A percentile compares a stretch with the other conserved stretches of the same genome.
These are phyloP conservation scores for Solanum virginianum DNA, from an alignment of 257 asterid genomes.

Conservation along the genomic window DNA sequence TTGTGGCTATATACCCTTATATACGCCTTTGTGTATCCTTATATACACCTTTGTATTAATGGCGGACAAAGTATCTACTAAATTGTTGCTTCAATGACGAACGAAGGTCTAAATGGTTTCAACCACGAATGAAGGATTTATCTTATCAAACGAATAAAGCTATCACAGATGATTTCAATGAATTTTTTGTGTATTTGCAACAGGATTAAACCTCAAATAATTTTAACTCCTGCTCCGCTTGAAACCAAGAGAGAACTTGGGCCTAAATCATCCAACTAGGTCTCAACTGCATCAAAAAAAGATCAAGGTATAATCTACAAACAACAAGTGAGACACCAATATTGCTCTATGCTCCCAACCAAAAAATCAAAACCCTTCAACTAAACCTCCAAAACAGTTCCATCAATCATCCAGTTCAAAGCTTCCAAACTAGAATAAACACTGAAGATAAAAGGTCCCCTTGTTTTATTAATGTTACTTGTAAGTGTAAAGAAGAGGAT, in stretches of 20 bases:
- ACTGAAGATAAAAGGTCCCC: background rate
- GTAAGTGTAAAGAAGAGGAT: background rate
- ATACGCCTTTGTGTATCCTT: background rate
- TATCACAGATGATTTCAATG: background rate
- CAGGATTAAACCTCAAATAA: background rate
- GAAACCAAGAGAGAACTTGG: background rate
- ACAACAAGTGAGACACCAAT: background rate
- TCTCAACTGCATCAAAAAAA: background rate
- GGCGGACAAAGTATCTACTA: background rate
- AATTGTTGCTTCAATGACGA: background rate
- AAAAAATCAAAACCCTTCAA: background rate
- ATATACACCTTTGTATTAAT: background rate
- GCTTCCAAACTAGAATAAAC: background rate
- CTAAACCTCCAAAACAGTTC: background rate
- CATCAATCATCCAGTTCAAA: background rate
- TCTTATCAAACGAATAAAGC: background rate
- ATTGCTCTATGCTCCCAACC: background rate
- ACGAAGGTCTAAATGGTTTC: background rate
- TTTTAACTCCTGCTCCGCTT: background rate
- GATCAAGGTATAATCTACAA: background rate
- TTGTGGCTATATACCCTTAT: background rate
- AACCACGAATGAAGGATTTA: background rate
- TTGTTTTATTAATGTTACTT: background rate
- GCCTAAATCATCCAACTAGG: background rate
- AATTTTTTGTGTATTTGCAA: background rate